phyloP scores from a whole-genome alignment of 805 yeast species.

The Wickerhamiella sergipiensis region DNA sequence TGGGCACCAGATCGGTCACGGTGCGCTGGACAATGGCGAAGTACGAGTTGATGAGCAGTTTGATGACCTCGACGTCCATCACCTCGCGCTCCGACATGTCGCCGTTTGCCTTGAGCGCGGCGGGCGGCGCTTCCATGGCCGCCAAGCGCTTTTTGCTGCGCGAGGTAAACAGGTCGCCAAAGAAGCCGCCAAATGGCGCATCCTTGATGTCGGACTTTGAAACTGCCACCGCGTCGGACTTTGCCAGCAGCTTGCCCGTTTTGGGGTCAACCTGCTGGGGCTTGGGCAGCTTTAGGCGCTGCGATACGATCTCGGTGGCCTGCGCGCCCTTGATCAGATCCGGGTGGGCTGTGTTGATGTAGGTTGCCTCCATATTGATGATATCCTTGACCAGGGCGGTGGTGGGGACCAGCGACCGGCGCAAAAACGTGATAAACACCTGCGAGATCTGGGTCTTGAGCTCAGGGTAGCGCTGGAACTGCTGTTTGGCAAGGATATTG shows the following conservation, averaged over 20 bases:
- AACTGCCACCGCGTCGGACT: slow-evolving; percentile 15
- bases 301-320: slow-evolving; percentile 86
- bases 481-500: slow-evolving; percentile 69
- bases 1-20: slow-evolving; percentile 85
- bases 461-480: slow-evolving; percentile 81
- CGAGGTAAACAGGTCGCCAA: slow-evolving; percentile 87
- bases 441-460: slow-evolving; percentile 77
- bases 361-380: slow-evolving; percentile 75
- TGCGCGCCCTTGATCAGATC: slow-evolving; percentile 88
- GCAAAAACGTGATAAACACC: slow-evolving; percentile 65
- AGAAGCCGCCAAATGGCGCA: slow-evolving; percentile 62
- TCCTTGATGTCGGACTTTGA: slow-evolving; percentile 23
- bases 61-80: slow-evolving; percentile 92
- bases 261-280: slow-evolving; percentile 81
- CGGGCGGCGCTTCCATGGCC: slow-evolving; percentile 93
- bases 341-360: slow-evolving; percentile 95
- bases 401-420: slow-evolving; percentile 74
- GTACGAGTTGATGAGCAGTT: slow-evolving; percentile 77
- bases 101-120: slow-evolving; percentile 83
- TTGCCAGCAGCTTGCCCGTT: slow-evolving; percentile 68
- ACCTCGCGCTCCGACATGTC: slow-evolving; percentile 87
- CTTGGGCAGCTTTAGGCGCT: slow-evolving; percentile 58
- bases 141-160: slow-evolving; percentile 88
- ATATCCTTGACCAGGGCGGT: slow-evolving; percentile 73
- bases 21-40: slow-evolving; percentile 87